A percentile compares a stretch with the other conserved stretches of the same genome.
Evolutionary conservation across 163 green algal species (phyloP).

Genomic region (Scenedesmus sp.): DNA sequence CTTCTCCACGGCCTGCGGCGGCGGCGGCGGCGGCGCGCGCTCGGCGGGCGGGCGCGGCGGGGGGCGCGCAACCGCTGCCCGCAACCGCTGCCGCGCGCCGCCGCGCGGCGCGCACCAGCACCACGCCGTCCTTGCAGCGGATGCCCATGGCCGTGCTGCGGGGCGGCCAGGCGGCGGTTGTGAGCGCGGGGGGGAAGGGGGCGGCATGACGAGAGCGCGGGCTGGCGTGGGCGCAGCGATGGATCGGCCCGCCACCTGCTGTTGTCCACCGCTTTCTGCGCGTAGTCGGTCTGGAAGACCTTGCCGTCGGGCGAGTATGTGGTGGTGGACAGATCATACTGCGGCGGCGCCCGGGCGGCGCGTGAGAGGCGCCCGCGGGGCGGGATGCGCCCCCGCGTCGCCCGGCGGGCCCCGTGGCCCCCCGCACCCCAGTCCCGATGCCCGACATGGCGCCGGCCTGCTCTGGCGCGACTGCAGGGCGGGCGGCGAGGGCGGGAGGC

Average conservation of each 20-base stretch:
- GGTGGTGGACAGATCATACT: slow-evolving; percentile 98
- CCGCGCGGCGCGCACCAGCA: slow-evolving; percentile 82
- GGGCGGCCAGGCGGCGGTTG: background rate
- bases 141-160: slow-evolving; percentile 94
- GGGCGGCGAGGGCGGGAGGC: no score
- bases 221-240: background rate
- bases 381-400: no score
- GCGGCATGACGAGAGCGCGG: slow-evolving; percentile 28
- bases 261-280: slow-evolving; percentile 98
- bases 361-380: no score
- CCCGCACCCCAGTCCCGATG: slow-evolving; percentile 92
- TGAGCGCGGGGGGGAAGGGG: background rate
- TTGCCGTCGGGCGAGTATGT: slow-evolving; percentile 98
- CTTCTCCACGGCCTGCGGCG: slow-evolving; percentile 92
- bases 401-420: no score
- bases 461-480: no score
- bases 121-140: slow-evolving; percentile 96
- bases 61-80: background rate
- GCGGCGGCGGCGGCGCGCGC: background rate
- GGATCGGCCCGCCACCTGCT: slow-evolving; percentile 76
- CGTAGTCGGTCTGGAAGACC: slow-evolving; percentile 99
- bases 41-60: no score
- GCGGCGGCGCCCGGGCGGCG: slow-evolving; percentile 54
- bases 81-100: background rate
- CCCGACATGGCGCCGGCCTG: slow-evolving; percentile 94